Base-by-base conservation (phyloP, 2,329 filamentous ascomycete genomes). In the Pseudocercospora musae region DNA sequence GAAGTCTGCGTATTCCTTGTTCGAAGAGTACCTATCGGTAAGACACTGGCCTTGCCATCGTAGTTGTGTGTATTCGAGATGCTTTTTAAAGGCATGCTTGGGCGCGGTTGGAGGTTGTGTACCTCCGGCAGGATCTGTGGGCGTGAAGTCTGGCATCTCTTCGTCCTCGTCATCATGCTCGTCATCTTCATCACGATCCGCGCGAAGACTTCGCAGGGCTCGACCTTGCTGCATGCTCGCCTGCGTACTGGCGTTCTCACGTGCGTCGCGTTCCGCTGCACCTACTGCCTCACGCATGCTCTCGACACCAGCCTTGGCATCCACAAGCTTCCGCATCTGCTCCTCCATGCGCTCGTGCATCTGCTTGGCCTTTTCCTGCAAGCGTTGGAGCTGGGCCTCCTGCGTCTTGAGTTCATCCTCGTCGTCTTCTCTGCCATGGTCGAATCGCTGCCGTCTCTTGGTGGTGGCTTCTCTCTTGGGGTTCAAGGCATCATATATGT, bases 1-100 rank as follows among this genome's bases (percentile, higher is more conserved):
- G 78, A 89, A 90, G 21, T 79, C 79, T 53, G 80, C 77, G 74
- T 90, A 90, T 57, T 81, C 77, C 67, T 87, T 85, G 70, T 89
- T 80, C 8, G 79, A 76, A 4, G 84, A 79, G 71, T 90, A 90
- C 60, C 84, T 77, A 0, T 70, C 71, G 0, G 60, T 65, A 25
- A 78, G 68, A 4, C 73, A 75, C 7, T 72, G 70, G 10, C 75
- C 75, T 5, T 78, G 77, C 66, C 80, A 82, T 1, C 76, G 73
- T 52, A 80, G 77, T 59, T 79, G 79, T 20, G 79, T 74, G 23
- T 73, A 76, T 11, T 79, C 66, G 57, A 79, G 64, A 11, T 73
- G 72, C 27, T 73, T 69, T 13, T 62, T 65, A 70, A 79, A 82
- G 18, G 76, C 58, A 20, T 78, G 72, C 33, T 71, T 71, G 0